Evolutionary conservation across 257 asterid species (phyloP), one percentile per base, ranked within the genome.

Genomic region (Coffea eugenioides): DNA sequence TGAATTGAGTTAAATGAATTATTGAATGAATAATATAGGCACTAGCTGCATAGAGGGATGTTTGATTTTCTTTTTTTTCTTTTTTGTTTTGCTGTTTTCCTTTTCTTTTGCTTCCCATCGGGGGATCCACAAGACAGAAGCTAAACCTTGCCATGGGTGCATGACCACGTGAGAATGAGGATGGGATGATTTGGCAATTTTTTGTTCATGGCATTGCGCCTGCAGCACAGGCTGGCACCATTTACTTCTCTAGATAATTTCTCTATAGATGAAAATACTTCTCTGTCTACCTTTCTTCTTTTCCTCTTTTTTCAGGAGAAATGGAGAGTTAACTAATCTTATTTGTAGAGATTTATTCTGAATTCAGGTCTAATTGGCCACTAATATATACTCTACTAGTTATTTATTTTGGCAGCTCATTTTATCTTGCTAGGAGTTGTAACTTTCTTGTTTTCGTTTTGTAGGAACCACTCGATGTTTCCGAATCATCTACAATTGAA

Each of bases 81-180:
- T 8, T 14, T 73, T 27, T 57, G 5, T 48, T n/a, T 31, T 48
- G 31, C 31, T 31, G 31, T 31, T 31, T 31, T 31, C 54, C 31
- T 25, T 25, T 39, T 39, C 43, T 39, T 39, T 39, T 39, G 43
- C 43, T 2, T 39, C 43, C 43, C 43, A 39, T 39, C 5, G 34
- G 16, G 34, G 70, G 74, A 46, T 64, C 77, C 82, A 79, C 82
- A 80, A 43, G 82, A 49, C 82, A 52, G n/a, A 72, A 41, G 27
- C 61, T 43, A 76, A 3, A 13, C 43, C 8, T 23, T 79, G 77
- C 81, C 52, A 8, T 61, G 46, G 51, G 71, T 68, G 77, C 77
- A 71, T 6, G 23, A 73, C 84, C 81, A 81, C 78, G 84, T 81
- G 84, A 81, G 77, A 67, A 59, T 57, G 77, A 69, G 81, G 52